Evolutionary conservation across 2,329 filamentous ascomycete species (phyloP), one percentile per base, ranked within the genome.

Genomic region (Fusarium dlaminii): DNA sequence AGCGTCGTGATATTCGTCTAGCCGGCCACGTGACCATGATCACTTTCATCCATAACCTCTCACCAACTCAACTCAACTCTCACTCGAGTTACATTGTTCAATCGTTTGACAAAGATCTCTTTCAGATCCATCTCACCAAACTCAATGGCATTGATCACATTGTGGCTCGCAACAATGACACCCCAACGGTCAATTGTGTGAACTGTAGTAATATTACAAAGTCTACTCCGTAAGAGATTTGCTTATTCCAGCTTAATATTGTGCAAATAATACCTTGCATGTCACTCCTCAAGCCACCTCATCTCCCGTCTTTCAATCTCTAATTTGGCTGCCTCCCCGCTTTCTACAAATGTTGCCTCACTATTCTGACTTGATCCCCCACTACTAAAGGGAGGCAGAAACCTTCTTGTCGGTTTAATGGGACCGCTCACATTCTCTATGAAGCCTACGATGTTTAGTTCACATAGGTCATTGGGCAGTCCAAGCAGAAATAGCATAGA

Each of bases 1-100:
- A 76, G 68, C 75, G 63, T 75, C 58, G 60, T 66, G 63, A 77
- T 73, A 48, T 68, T 64, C 61, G 60, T 37, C 45, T 62, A 64
- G 59, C 51, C 58, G 45, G 55, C 55, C 72, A 77, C 75, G 75
- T 77, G 74, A 77, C 70, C 39, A 30, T 57, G 29, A 32, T 52
- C 34, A 30, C 22, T 40, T 40, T 27, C 22, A 54, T 40, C 24
- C 30, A 36, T 42, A n/a, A 14, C 42, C 15, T 43, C 17, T 57
- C 30, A 61, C 30, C 42, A 49, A 22, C 34, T 48, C 45, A 30
- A n/a, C 9, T 49, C 29, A 54, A 29, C 48, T 65, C 48, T 58
- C 24, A 34, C 37, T 43, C 10, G 18, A 30, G 7, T 20, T 45
- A 27, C 39, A 52, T 59, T 43, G n/a, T 57, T 42, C 29, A 27